A percentile compares a stretch with the other conserved stretches of the same genome.
Evolutionary conservation across 768 basidiomycete species (phyloP).

Genomic region (Trametes maxima): DNA sequence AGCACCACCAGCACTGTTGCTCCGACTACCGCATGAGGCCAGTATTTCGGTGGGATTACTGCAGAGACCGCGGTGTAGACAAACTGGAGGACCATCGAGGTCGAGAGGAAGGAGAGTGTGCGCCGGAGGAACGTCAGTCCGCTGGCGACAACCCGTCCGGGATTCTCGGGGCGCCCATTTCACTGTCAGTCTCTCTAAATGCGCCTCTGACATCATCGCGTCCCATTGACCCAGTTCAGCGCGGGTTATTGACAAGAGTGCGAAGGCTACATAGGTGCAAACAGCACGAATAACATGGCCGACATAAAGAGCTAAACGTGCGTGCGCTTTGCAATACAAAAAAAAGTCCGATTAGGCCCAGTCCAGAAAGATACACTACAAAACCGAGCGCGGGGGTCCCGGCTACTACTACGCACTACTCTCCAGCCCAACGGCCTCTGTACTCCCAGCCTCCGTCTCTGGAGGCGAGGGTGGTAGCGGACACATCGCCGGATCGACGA

Average conservation of each 20-base stretch:
- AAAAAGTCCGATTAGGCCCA: neutral
- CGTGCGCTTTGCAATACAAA: neutral
- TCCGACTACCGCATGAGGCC: constrained; percentile 51
- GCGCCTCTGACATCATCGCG: too few relatives aligned
- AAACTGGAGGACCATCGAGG: constrained; percentile 57
- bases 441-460: neutral
- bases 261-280: neutral
- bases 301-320: neutral
- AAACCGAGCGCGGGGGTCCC: too few relatives aligned
- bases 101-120: neutral
- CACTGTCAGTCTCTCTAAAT: neutral
- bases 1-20: constrained; percentile 49
- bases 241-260: too few relatives aligned
- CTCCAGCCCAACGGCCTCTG: neutral
- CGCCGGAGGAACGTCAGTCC: neutral
- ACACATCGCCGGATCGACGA: too few relatives aligned
- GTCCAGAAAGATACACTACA: too few relatives aligned
- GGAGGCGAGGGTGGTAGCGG: neutral
- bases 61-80: constrained; percentile 40
- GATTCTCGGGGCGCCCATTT: constrained; percentile 12
- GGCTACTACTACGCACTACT: neutral
- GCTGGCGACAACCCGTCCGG: neutral
- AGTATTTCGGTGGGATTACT: constrained; percentile 60
- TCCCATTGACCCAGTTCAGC: too few relatives aligned
- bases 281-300: neutral